Evolutionary conservation across 345 rosid species (phyloP).

Genomic region (Rhizophora mangle): DNA sequence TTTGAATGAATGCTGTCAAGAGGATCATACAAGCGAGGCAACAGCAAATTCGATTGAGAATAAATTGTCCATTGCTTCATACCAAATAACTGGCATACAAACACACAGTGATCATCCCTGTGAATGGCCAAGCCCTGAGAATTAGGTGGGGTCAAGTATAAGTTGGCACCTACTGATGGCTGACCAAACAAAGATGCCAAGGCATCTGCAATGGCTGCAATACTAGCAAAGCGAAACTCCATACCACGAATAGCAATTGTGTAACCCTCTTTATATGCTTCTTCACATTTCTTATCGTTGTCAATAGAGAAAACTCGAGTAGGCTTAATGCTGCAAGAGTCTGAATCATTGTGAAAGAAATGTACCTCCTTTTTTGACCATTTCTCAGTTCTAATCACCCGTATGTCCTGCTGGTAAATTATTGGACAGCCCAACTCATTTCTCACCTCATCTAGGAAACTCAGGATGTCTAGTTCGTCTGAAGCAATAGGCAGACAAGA

Average conservation of each 20-base stretch:
- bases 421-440: constrained; percentile 48
- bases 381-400: constrained; percentile 45
- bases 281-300: constrained; percentile 42
- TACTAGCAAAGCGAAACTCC: constrained; percentile 46
- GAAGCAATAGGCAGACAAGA: constrained; percentile 57
- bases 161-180: constrained; percentile 61
- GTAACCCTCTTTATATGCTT: constrained; percentile 48
- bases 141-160: constrained; percentile 59
- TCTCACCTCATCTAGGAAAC: constrained; percentile 41
- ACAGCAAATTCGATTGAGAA: constrained; percentile 30
- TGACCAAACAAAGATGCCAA: constrained; percentile 64
- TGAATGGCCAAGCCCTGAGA: constrained; percentile 61
- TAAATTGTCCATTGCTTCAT: constrained; percentile 44
- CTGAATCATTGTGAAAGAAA: constrained; percentile 26
- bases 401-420: constrained; percentile 48
- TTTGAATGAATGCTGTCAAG: constrained; percentile 20
- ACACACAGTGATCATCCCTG: constrained; percentile 61
- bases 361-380: constrained; percentile 40
- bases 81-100: constrained; percentile 58
- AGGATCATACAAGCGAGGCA: constrained; percentile 52
- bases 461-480: constrained; percentile 47
- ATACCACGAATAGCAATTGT: constrained; percentile 56
- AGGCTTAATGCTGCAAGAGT: constrained; percentile 13
- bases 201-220: constrained; percentile 44
- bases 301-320: constrained; percentile 14